A percentile compares a stretch with the other conserved stretches of the same genome.
Conservation (phyloP, 441 rosid genomes). For the Populus tomentosa region DNA sequence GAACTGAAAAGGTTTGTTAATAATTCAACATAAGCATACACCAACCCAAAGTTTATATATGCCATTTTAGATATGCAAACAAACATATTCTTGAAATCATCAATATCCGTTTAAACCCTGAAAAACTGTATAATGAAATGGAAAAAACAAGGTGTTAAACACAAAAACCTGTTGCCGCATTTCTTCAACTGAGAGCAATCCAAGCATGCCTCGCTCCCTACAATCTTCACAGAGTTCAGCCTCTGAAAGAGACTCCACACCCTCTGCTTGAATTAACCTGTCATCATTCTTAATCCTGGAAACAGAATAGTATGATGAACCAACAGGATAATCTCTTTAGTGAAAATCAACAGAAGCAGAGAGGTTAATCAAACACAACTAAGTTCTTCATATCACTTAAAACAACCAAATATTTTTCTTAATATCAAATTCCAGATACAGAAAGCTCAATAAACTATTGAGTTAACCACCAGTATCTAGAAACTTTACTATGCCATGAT, state of each 20-base stretch:
- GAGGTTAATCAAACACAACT: background rate
- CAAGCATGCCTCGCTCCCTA: constrained; percentile 92
- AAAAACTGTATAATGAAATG: background rate
- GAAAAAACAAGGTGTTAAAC: background rate
- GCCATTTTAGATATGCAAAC: background rate
- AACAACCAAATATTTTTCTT: constrained; percentile 1
- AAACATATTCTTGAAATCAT: background rate
- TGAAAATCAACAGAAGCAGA: background rate
- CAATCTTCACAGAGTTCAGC: constrained; percentile 92
- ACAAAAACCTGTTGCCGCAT: constrained; percentile 78
- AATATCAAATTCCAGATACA: background rate
- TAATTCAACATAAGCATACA: background rate
- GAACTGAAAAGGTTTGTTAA: background rate
- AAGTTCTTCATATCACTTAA: background rate
- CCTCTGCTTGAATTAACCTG: constrained; percentile 89
- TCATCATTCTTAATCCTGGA: constrained; percentile 90
- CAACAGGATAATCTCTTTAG: background rate
- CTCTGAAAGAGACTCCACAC: constrained; percentile 91
- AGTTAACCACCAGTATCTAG: background rate
- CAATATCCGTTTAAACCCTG: background rate
- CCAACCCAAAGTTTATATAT: background rate
- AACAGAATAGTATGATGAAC: constrained; percentile 1
- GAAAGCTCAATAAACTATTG: background rate
- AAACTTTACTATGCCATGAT: background rate
- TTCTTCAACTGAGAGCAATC: constrained; percentile 85